Evolutionary conservation across 139 green algal genomes (phyloP).

Genomic region (Chlamydomonas incerta): DNA sequence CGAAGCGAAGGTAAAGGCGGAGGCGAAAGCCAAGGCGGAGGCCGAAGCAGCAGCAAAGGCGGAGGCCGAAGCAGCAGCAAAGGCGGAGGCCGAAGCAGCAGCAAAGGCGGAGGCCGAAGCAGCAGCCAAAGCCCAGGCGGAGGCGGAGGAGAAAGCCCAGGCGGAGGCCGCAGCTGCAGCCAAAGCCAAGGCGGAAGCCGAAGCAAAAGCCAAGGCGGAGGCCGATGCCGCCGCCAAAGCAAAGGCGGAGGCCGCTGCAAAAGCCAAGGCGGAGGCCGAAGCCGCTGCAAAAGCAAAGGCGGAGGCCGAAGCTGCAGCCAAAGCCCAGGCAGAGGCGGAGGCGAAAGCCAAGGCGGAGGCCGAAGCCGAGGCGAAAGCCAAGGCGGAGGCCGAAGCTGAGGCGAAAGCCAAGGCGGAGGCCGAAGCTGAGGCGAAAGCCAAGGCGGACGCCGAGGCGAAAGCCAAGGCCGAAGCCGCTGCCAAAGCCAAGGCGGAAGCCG

Average conservation of each 20-base stretch:
- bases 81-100: too few relatives aligned
- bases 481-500: neutral
- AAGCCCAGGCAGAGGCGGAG: neutral
- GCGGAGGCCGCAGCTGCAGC: neutral
- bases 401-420: neutral
- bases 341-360: neutral
- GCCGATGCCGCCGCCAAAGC: neutral
- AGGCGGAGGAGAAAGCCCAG: neutral
- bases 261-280: neutral
- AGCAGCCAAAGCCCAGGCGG: neutral
- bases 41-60: neutral
- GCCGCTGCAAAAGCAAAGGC: too few relatives aligned
- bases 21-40: neutral
- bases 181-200: neutral
- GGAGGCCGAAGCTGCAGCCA: neutral
- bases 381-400: neutral
- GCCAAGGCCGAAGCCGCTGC: neutral
- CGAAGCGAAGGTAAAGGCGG: neutral
- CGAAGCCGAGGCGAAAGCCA: neutral
- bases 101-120: neutral
- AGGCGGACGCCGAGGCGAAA: neutral
- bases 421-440: neutral
- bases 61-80: neutral
- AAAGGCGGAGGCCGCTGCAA: neutral
- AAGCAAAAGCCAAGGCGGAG: neutral